A percentile compares a stretch with the other conserved stretches of the same genome.
phyloP scores from a whole-genome alignment of 176 grass and related monocot species.

The Avena sativa region DNA sequence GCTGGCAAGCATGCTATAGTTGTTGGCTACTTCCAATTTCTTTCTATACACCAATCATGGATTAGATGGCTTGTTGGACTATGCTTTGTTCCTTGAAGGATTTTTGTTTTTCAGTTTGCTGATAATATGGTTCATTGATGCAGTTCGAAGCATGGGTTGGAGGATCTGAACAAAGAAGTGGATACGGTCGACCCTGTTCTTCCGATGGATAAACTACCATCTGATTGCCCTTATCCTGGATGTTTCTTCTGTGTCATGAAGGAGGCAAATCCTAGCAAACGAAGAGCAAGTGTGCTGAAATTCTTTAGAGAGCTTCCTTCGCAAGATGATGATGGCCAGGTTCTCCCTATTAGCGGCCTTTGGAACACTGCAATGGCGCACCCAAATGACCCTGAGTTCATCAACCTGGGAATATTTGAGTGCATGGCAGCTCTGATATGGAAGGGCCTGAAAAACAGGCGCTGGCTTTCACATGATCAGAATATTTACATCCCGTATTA shows the following conservation, averaged over 20 bases:
- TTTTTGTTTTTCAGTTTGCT: neutral
- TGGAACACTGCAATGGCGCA: conserved; percentile 99
- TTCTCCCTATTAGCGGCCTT: conserved; percentile 92
- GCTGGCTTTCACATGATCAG: conserved; percentile 96
- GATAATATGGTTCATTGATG: conserved; percentile 25
- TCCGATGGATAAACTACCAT: conserved; percentile 76
- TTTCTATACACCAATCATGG: neutral
- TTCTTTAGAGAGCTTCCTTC: conserved; percentile 96
- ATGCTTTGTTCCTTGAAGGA: neutral
- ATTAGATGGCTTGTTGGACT: neutral
- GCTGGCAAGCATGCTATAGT: neutral
- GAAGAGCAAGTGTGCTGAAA: conserved; percentile 83
- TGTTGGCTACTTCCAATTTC: neutral
- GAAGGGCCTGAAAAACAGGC: conserved; percentile 98
- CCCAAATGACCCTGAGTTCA: conserved; percentile 96
- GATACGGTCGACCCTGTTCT: neutral
- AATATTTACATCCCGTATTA: conserved; percentile 99
- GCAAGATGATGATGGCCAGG: conserved; percentile 95
- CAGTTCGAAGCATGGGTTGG: conserved; percentile 47
- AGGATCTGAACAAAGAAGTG: conserved; percentile 38
- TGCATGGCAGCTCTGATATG: conserved; percentile 97
- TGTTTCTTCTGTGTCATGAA: conserved; percentile 99
- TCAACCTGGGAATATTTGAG: conserved; percentile 95
- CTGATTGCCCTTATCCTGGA: conserved; percentile 94
- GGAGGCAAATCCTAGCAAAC: conserved; percentile 90